phyloP scores from a whole-genome alignment of 2,329 filamentous ascomycete genomes.

The Ilyonectria robusta region DNA sequence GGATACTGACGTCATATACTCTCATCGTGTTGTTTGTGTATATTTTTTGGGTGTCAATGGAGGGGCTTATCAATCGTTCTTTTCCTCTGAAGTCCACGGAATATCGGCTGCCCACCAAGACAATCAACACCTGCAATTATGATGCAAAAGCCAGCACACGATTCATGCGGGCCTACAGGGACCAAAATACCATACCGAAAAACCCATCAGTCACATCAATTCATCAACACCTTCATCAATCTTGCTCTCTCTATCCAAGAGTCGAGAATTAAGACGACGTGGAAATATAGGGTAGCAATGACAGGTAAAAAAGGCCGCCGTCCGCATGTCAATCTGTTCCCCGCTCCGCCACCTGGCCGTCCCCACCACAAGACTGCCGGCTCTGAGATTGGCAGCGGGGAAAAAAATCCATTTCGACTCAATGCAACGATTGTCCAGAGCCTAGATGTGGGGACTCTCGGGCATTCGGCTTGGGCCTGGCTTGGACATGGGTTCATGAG shows the following conservation, averaged over 20 bases:
- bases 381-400: neutral
- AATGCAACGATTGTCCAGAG: neutral
- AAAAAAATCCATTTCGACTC: neutral
- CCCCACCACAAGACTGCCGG: neutral
- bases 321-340: neutral
- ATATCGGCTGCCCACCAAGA: too few species aligned
- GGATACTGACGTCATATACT: neutral
- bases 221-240: too few species aligned
- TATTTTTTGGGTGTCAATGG: neutral
- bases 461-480: constrained; percentile 1
- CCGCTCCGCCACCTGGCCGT: neutral
- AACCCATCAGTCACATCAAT: too few species aligned
- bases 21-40: neutral
- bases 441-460: neutral
- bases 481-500: neutral
- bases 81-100: too few species aligned
- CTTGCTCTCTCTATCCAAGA: too few species aligned
- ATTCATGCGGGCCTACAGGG: too few species aligned
- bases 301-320: neutral
- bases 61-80: neutral
- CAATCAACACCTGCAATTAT: too few species aligned
- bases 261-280: neutral
- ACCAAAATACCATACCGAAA: too few species aligned
- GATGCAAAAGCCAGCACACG: too few species aligned
- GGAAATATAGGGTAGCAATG: neutral